These are phyloP conservation scores for Annulohypoxylon maeteangense DNA, from an alignment of 495 filamentous ascomycete species.

Conservation along the genomic window DNA sequence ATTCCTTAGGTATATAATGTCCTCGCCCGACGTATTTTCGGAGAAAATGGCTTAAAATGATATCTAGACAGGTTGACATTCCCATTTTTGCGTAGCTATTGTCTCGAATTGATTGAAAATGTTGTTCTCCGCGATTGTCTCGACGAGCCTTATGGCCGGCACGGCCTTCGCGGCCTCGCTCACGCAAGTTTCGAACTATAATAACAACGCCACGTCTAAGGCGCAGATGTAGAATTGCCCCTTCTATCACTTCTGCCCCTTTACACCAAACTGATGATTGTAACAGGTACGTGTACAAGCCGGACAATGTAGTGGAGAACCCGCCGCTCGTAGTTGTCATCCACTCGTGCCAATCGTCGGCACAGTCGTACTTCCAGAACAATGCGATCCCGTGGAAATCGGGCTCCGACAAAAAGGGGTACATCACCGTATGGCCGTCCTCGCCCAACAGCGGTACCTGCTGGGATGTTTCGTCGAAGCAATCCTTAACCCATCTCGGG, in stretches of 20 bases:
- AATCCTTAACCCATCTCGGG: conserved; percentile 51
- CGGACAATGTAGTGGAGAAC: conserved; percentile 61
- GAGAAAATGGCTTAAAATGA: neutral
- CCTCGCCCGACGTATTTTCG: neutral
- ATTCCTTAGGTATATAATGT: conserved; percentile 28
- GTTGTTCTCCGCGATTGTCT: conserved; percentile 31
- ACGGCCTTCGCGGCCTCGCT: conserved; percentile 45
- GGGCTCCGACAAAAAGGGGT: conserved; percentile 64
- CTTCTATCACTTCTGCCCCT: neutral
- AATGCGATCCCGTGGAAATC: conserved; percentile 59
- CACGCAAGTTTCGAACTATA: conserved; percentile 51
- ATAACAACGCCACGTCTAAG: conserved; percentile 54
- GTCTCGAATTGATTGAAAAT: conserved; percentile 5
- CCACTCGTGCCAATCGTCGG: conserved; percentile 66
- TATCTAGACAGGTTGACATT: conserved; percentile 12
- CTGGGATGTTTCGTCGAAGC: conserved; percentile 67
- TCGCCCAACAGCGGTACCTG: conserved; percentile 61
- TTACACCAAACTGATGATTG: neutral
- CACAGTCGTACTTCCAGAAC: conserved; percentile 62
- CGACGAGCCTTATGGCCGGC: conserved; percentile 31
- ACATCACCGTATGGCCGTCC: conserved; percentile 66
- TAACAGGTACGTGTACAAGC: conserved; percentile 62
- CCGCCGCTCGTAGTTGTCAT: conserved; percentile 66
- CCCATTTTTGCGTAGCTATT: neutral
- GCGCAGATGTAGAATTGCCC: conserved; percentile 48